A percentile compares a stretch with the other conserved stretches of the same genome.
phyloP scores from a whole-genome alignment of 1,284 basidiomycete species.

The Marasmius fiardii region DNA sequence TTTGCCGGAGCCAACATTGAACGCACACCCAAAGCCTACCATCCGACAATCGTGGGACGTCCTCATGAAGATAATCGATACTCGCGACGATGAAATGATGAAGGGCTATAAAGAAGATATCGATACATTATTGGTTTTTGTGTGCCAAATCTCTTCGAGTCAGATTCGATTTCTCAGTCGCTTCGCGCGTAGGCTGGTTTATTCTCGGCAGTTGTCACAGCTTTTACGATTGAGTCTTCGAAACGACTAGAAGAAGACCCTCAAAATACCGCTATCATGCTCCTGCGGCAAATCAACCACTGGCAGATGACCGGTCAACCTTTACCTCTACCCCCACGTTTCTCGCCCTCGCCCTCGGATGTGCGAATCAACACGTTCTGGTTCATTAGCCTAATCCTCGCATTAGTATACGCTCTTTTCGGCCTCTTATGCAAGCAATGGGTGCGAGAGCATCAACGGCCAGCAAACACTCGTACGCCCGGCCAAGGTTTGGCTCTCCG shows the following conservation, averaged over 20 bases:
- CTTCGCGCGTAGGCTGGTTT: neutral
- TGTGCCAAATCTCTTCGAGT: neutral
- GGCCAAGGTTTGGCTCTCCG: neutral
- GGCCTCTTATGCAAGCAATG: conserved; percentile 13
- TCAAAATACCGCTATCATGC: neutral
- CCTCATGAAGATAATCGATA: neutral
- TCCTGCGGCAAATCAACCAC: neutral
- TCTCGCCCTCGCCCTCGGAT: neutral
- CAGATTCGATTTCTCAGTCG: neutral
- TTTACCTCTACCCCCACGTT: neutral
- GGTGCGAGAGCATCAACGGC: conserved; percentile 10
- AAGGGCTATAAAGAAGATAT: too few relatives aligned
- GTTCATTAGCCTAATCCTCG: conserved; percentile 9
- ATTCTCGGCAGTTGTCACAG: conserved; percentile 6
- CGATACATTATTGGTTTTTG: conserved; percentile 1
- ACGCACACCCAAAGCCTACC: neutral
- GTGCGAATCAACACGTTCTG: conserved; percentile 4
- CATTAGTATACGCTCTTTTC: conserved; percentile 4
- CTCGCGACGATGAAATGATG: too few relatives aligned
- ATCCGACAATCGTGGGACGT: neutral
- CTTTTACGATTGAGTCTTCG: conserved; percentile 7
- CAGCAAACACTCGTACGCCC: neutral
- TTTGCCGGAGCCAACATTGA: too few relatives aligned
- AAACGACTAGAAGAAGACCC: conserved; percentile 3
- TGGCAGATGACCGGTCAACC: neutral